Conservation (phyloP, 495 filamentous ascomycete species). For the Lophiostoma macrostomum region DNA sequence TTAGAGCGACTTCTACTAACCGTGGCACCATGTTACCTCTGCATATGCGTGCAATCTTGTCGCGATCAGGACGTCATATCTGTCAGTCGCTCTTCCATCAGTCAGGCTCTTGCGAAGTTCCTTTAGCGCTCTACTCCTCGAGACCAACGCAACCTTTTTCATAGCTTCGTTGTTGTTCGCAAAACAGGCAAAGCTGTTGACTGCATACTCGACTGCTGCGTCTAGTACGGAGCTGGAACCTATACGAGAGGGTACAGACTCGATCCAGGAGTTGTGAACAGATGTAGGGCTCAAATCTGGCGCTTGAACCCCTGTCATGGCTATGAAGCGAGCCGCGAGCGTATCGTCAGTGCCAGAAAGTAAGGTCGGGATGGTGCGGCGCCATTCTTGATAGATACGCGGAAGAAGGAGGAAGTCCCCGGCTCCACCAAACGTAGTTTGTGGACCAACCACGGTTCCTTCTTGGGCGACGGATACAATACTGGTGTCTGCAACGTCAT, state of each 20-base stretch:
- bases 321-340: conserved; percentile 2
- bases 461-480: too few relatives aligned
- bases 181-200: neutral
- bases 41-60: conserved; percentile 2
- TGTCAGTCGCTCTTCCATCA: neutral
- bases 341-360: too few relatives aligned
- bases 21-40: neutral
- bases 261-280: conserved; percentile 3
- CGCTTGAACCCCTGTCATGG: neutral
- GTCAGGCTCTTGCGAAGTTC: neutral
- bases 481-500: too few relatives aligned
- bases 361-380: too few relatives aligned
- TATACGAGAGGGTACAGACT: neutral
- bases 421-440: too few relatives aligned
- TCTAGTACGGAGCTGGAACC: neutral
- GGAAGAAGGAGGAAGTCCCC: too few relatives aligned
- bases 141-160: neutral
- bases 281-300: neutral
- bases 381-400: too few relatives aligned
- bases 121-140: neutral
- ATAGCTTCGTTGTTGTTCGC: neutral
- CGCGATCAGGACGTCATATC: neutral
- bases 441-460: too few relatives aligned
- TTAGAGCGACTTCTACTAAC: neutral
- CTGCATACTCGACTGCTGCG: conserved; percentile 3